Evolutionary conservation across 164 flowering plant genomes (phyloP).

Genomic region (Vitis rupestris): DNA sequence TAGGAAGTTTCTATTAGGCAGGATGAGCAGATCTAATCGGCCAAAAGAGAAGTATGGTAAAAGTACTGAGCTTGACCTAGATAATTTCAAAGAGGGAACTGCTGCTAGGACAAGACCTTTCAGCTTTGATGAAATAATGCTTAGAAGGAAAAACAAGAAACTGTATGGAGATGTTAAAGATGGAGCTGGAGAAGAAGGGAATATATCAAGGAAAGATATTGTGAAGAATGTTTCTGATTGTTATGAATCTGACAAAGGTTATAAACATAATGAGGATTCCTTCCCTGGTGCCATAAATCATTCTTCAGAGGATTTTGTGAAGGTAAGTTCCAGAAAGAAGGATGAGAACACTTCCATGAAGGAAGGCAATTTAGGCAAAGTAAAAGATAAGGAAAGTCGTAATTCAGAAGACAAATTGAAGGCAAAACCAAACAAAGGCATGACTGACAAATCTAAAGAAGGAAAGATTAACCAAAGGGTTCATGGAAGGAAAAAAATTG

Average conservation of each 20-base stretch:
- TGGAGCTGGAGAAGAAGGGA: slow-evolving; percentile 19
- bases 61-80: slow-evolving; percentile 18
- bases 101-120: slow-evolving; percentile 93
- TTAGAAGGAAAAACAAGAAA: slow-evolving; percentile 57
- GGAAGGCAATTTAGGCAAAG: slow-evolving; percentile 24
- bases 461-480: neutral
- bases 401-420: slow-evolving; percentile 27
- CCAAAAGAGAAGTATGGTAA: slow-evolving; percentile 30
- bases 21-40: slow-evolving; percentile 48
- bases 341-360: slow-evolving; percentile 27
- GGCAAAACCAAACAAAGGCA: slow-evolving; percentile 21
- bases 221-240: slow-evolving; percentile 25
- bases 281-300: slow-evolving; percentile 13
- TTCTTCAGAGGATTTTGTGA: slow-evolving; percentile 24
- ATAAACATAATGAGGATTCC: slow-evolving; percentile 19
- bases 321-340: slow-evolving; percentile 34
- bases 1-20: slow-evolving; percentile 6
- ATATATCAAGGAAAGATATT: slow-evolving; percentile 9
- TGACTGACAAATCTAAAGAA: slow-evolving; percentile 16
- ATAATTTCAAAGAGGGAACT: slow-evolving; percentile 53
- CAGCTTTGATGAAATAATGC: slow-evolving; percentile 82
- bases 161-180: slow-evolving; percentile 29
- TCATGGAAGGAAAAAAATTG: slow-evolving; percentile 25
- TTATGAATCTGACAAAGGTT: slow-evolving; percentile 25
- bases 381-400: slow-evolving; percentile 26